Evolutionary conservation across 164 flowering plant genomes (phyloP), one percentile per base, ranked within the genome.

Genomic region (Tetrastigma voinierianum): DNA sequence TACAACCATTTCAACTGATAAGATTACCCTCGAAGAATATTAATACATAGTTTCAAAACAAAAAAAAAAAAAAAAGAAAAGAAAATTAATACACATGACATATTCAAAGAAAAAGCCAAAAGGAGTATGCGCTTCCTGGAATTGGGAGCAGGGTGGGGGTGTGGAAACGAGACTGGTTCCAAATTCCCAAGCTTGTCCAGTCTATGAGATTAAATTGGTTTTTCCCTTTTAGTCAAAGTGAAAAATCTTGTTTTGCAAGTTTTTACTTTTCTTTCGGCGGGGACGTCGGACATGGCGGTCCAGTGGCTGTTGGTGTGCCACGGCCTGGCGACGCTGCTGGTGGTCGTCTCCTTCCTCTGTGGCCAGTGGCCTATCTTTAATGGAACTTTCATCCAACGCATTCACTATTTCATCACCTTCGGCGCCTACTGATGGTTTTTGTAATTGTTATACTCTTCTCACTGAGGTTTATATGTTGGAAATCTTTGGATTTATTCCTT

Each of bases 291-390:
- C 16, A 89, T 91, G 96, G 93, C 64, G 0, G 76, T 83, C 9
- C 87, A 83, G 55, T 90, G 95, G 98, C 1, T 84, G 15, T 80
- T 90, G 76, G 79, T 89, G 2, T 82, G 85, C 83, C 98, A 93
- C 65, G 93, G 88, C 43, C 58, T 80, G 45, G 62, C 74, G 16
- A 93, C 96, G 3, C 67, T 83, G 9, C 24, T 89, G 17, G 89
- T 90, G 46, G 67, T 90, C 15, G 76, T 93, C 12, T 86, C 98
- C 1, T 87, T 89, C 74, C 81, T 93, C 14, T 93, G 98, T 62
- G 98, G 98, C 1, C 90, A 84, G 8, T 93, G 98, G 98, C 96
- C 98, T 1, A 89, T 93, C 75, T 93, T 93, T 65, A 78, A 82
- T 9, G 86, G 87, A 66, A 93, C 96, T 70, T 82, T 87, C 77